phyloP scores from a whole-genome alignment of 345 rosid genomes.

The Eucalyptus pauciflora region DNA sequence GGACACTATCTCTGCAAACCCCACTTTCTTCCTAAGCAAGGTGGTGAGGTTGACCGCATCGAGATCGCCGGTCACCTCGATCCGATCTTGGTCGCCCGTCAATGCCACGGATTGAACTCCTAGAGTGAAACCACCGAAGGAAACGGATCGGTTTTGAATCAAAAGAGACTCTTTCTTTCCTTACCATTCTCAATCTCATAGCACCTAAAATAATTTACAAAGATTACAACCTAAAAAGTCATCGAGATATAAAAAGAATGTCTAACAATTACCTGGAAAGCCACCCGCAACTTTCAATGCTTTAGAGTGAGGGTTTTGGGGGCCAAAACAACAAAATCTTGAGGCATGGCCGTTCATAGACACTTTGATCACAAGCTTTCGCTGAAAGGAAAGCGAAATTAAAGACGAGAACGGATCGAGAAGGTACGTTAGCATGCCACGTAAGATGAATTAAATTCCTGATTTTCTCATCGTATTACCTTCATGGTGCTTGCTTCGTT shows the following conservation, averaged over 20 bases:
- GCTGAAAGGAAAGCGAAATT: neutral
- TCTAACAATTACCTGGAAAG: neutral
- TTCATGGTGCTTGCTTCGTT: neutral
- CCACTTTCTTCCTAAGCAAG: neutral
- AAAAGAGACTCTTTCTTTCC: neutral
- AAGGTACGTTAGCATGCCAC: neutral
- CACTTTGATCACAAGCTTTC: neutral
- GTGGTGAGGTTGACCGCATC: neutral
- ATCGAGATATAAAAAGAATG: neutral
- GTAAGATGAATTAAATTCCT: neutral
- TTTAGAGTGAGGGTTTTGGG: neutral
- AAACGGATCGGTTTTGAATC: neutral
- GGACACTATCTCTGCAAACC: neutral
- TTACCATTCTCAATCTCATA: neutral
- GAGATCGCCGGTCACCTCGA: neutral
- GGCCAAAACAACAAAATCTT: neutral
- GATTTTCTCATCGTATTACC: neutral
- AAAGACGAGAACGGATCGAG: neutral
- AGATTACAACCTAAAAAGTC: fast-evolving
- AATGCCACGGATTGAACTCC: neutral
- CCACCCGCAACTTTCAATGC: neutral
- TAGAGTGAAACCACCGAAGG: neutral
- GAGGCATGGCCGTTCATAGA: neutral
- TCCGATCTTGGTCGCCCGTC: neutral
- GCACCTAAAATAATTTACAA: neutral